Conservation (phyloP, 108 stramenopile species). For the Conticribra weissflogii region DNA sequence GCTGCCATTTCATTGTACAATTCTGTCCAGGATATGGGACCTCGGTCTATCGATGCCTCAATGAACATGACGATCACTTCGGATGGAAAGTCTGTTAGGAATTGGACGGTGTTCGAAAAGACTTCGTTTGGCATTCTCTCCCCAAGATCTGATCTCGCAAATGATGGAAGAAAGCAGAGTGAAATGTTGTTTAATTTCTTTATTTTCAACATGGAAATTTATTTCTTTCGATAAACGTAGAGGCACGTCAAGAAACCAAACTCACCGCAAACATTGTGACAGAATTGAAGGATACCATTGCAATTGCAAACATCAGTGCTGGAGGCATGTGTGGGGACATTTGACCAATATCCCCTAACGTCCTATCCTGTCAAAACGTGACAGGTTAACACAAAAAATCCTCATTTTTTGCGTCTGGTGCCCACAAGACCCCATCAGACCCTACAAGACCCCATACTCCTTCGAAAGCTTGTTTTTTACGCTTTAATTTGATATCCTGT, state of each 20-base stretch:
- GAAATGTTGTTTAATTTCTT: neutral
- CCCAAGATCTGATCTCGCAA: conserved; percentile 32
- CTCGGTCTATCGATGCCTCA: conserved; percentile 26
- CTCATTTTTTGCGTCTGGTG: no score
- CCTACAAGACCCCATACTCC: no score
- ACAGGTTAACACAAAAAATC: no score
- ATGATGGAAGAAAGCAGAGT: neutral
- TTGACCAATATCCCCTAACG: conserved; percentile 42
- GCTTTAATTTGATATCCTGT: no score
- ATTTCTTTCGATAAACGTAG: neutral
- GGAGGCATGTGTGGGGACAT: no score
- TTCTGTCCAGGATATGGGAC: conserved; percentile 39
- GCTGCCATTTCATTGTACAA: conserved; percentile 28
- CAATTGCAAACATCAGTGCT: conserved; percentile 46
- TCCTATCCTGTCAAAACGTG: no score
- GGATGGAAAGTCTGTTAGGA: conserved; percentile 42
- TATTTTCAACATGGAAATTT: neutral
- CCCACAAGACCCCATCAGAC: no score
- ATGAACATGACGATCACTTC: conserved; percentile 46
- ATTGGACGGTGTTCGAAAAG: conserved; percentile 29
- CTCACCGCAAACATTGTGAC: conserved; percentile 42
- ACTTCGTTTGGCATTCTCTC: conserved; percentile 36
- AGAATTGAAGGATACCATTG: conserved; percentile 32
- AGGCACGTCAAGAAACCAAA: neutral
- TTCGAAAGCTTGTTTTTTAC: no score